Percentiles rank a stretch among this genome's conserved stretches.
phyloP scores from a whole-genome alignment of 805 yeast species.

The Metschnikowia dekortorum region DNA sequence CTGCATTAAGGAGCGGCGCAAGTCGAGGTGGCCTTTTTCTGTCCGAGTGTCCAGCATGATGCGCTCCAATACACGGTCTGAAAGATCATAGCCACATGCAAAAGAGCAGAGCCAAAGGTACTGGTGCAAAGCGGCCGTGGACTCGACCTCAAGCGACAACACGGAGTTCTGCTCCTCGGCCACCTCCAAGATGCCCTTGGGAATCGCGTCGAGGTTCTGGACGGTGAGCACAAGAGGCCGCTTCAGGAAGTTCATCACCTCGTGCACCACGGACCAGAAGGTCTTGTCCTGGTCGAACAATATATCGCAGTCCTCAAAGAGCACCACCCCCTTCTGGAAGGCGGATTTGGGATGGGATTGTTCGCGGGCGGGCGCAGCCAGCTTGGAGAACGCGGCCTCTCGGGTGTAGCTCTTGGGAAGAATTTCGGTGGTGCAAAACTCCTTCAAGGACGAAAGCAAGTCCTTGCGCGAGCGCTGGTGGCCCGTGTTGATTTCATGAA shows the following conservation, averaged over 20 bases:
- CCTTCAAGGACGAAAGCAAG: conserved; percentile 59
- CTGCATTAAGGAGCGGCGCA: conserved; percentile 43
- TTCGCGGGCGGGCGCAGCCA: too few species aligned
- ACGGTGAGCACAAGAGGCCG: conserved; percentile 73
- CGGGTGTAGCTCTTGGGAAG: conserved; percentile 47
- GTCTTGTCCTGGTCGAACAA: conserved; percentile 71
- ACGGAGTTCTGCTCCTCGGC: conserved; percentile 41
- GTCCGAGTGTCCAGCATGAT: conserved; percentile 21
- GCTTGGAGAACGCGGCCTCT: neutral
- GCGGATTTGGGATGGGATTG: conserved; percentile 5
- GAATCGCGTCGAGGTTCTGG: conserved; percentile 44
- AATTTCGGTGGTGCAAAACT: conserved; percentile 78
- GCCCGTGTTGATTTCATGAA: conserved; percentile 79
- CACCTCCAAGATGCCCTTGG: conserved; percentile 42
- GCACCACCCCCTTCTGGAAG: conserved; percentile 60
- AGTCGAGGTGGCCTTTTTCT: conserved; percentile 29
- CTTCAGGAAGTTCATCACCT: conserved; percentile 54
- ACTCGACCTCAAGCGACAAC: conserved; percentile 25
- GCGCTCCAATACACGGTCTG: conserved; percentile 22
- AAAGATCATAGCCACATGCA: conserved; percentile 32
- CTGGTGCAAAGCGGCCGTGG: conserved; percentile 14
- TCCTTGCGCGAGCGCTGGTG: conserved; percentile 70
- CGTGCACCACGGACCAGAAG: conserved; percentile 73
- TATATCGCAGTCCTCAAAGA: conserved; percentile 84
- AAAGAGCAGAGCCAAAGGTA: conserved; percentile 42